Evolutionary conservation across 2,329 filamentous ascomycete genomes (phyloP), one percentile per base, ranked within the genome.

Genomic region (Aspergillus intermedius): DNA sequence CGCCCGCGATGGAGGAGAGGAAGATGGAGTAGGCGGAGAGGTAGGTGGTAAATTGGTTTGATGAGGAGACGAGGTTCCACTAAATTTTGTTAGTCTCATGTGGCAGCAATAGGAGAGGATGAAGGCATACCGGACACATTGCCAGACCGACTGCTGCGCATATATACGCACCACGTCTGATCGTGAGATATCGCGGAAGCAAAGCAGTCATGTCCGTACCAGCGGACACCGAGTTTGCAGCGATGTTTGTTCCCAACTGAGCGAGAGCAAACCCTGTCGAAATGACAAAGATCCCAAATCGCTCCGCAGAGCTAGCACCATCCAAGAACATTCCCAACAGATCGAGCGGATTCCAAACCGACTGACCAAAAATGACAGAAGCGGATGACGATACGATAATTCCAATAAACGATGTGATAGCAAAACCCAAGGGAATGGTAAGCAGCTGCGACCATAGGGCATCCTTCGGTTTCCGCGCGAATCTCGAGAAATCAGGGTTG

Each of bases 1-100:
- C 88, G n/a, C 91, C 91, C 0, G 88, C 90, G 54, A 96, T 94
- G 40, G 87, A 89, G 50, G 87, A 91, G n/a, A 96, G 78, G 71
- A 96, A 96, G 49, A 96, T 89, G 3, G 87, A 90, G 74, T 95
- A 95, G 1, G 91, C 86, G 1, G 87, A 93, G 1, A 96, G 81
- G 64, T 95, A 95, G 3, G 88, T 94, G 0, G 88, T 93, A 73
- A 95, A 95, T 69, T 85, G 83, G 74, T 91, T 95, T 41, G 81
- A 81, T 41, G 75, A 75, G 2, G 79, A 82, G 7, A 95, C 79
- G 0, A 95, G 78, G 51, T 87, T 87, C 81, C 71, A 74, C 59
- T 70, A 46, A n/a, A 37, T 12, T 3, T 22, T 45, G 49, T 58
- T 47, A 60, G 55, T 46, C 35, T 46, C 42, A 22, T 40, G 44